A percentile compares a stretch with the other conserved stretches of the same genome.
Conservation (phyloP, 2,329 filamentous ascomycete species). For the Sarocladium brachiariae region DNA sequence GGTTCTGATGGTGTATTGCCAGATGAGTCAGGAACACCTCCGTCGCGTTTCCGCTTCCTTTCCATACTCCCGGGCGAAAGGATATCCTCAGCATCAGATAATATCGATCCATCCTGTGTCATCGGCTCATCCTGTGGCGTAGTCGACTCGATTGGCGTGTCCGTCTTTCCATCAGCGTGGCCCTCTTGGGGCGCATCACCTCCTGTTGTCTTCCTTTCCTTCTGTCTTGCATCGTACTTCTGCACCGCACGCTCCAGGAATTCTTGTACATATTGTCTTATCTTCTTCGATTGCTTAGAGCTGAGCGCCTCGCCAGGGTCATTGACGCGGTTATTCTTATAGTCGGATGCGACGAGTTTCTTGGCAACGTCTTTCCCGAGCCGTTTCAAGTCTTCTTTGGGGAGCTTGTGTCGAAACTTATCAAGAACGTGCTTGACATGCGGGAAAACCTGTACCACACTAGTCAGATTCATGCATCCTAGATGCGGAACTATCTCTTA, state of each 20-base stretch:
- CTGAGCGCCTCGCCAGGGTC: conserved; percentile 67
- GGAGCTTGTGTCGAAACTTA: conserved; percentile 80
- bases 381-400: conserved; percentile 66
- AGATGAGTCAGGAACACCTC: conserved; percentile 29
- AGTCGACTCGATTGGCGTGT: conserved; percentile 18
- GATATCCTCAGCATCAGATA: conserved; percentile 38
- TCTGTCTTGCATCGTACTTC: conserved; percentile 65
- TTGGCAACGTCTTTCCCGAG: conserved; percentile 67
- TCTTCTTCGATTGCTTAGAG: conserved; percentile 71
- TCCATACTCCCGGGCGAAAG: conserved; percentile 41
- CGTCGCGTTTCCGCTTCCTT: conserved; percentile 59
- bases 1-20: conserved; percentile 46
- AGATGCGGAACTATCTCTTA: neutral
- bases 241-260: conserved; percentile 81
- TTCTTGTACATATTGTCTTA: conserved; percentile 76
- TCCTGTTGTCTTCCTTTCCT: conserved; percentile 19
- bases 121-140: conserved; percentile 4
- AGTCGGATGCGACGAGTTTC: conserved; percentile 86
- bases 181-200: conserved; percentile 11
- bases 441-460: conserved; percentile 61
- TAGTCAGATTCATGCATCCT: neutral
- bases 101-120: conserved; percentile 24
- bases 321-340: conserved; percentile 78
- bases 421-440: conserved; percentile 80
- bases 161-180: conserved; percentile 9